Evolutionary conservation across 2,329 filamentous ascomycete genomes (phyloP).

Genomic region (Neonectria ditissima): DNA sequence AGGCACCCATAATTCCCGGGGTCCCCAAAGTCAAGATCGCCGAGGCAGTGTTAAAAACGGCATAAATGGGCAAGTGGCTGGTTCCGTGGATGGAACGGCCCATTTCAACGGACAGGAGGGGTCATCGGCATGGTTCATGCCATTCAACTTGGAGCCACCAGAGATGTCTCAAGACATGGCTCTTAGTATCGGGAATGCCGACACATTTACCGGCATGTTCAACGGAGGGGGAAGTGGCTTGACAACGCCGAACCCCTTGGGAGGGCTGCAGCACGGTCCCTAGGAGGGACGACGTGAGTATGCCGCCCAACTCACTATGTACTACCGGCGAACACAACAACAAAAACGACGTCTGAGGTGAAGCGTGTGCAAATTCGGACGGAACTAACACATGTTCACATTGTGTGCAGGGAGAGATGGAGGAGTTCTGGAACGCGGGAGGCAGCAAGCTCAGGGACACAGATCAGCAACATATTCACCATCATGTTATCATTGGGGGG

Average conservation of each 20-base stretch:
- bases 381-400: constrained; percentile 3
- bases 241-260: constrained; percentile 51
- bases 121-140: constrained; percentile 87
- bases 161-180: constrained; percentile 64
- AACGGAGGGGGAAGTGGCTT: constrained; percentile 53
- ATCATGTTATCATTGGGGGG: neutral
- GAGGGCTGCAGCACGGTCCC: constrained; percentile 48
- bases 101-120: constrained; percentile 56
- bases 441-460: neutral
- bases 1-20: constrained; percentile 43
- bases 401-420: constrained; percentile 5
- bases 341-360: constrained; percentile 1
- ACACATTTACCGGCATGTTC: constrained; percentile 64
- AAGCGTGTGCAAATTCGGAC: constrained; percentile 5
- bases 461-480: neutral
- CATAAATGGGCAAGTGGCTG: constrained; percentile 45
- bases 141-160: constrained; percentile 89
- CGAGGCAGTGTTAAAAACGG: constrained; percentile 46
- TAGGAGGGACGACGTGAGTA: constrained; percentile 38
- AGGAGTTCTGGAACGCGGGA: constrained; percentile 12
- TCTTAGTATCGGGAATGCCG: constrained; percentile 57
- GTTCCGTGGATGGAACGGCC: constrained; percentile 36
- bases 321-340: neutral
- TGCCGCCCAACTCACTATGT: constrained; percentile 16
- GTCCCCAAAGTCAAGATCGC: constrained; percentile 43